Evolutionary conservation across 768 basidiomycete genomes (phyloP).

Genomic region (Trametes punicea): DNA sequence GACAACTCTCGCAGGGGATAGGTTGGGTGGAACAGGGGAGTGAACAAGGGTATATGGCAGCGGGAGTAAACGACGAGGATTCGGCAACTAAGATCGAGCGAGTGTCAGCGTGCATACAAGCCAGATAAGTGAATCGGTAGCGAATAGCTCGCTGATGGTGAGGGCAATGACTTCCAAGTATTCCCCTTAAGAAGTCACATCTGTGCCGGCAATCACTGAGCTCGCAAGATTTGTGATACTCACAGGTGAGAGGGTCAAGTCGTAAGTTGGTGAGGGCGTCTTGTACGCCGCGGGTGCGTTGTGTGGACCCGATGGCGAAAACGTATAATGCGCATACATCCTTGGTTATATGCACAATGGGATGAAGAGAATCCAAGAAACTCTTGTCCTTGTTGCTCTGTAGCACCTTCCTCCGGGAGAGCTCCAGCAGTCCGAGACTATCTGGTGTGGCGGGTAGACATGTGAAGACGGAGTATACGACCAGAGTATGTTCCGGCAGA

Average conservation of each 20-base stretch:
- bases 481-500: slow-evolving; percentile 40
- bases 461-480: slow-evolving; percentile 46
- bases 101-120: not conserved
- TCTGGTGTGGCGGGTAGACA: slow-evolving; percentile 29
- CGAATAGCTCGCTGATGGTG: not conserved
- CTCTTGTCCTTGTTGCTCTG: slow-evolving; percentile 35
- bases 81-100: slow-evolving; percentile 37
- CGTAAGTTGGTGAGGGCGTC: slow-evolving; percentile 36
- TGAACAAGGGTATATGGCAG: slow-evolving; percentile 54
- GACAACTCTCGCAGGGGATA: slow-evolving; percentile 40
- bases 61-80: slow-evolving; percentile 42
- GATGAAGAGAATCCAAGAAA: slow-evolving; percentile 49
- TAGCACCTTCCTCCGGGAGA: slow-evolving; percentile 49
- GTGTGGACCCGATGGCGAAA: slow-evolving; percentile 47
- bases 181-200: too few relatives aligned
- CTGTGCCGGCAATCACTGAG: not conserved
- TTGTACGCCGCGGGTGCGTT: slow-evolving; percentile 31
- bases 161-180: too few relatives aligned
- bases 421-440: slow-evolving; percentile 47
- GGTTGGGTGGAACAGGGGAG: slow-evolving; percentile 39
- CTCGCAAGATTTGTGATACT: slow-evolving; percentile 28
- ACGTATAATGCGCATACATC: slow-evolving; percentile 50
- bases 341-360: slow-evolving; percentile 46
- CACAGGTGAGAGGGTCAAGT: slow-evolving; percentile 52
- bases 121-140: not conserved